These are phyloP conservation scores for Postia placenta DNA, from an alignment of 768 basidiomycete genomes.

Conservation along the genomic window DNA sequence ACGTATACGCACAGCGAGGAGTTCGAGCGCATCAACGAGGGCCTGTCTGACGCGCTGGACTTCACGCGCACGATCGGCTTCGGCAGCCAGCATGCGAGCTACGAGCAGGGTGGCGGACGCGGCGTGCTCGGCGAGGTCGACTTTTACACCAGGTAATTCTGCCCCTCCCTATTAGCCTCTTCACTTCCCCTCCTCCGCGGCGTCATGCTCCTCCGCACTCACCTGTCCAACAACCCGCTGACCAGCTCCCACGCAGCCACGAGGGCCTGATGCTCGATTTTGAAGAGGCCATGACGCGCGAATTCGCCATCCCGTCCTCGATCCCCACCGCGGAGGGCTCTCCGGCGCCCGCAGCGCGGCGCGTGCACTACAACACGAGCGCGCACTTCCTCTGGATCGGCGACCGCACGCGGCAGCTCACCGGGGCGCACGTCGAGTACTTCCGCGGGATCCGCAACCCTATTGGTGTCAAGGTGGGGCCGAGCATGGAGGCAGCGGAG, in stretches of 20 bases:
- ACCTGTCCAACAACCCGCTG: too few species aligned
- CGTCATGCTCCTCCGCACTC: not conserved
- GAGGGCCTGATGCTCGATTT: conserved; percentile 92
- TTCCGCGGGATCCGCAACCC: conserved; percentile 90
- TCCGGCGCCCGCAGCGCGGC: conserved; percentile 1
- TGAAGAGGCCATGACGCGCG: conserved; percentile 86
- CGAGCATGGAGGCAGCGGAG: conserved; percentile 76
- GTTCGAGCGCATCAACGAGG: conserved; percentile 81
- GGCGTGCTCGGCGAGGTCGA: conserved; percentile 83
- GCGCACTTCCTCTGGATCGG: conserved; percentile 98
- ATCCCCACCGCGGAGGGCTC: conserved; percentile 12
- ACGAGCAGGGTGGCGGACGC: conserved; percentile 66
- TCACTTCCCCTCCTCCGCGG: not conserved
- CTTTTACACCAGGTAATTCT: conserved; percentile 87
- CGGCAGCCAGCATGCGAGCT: conserved; percentile 38
- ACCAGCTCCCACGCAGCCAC: conserved; percentile 44
- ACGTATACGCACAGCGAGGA: conserved; percentile 54
- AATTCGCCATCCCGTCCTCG: conserved; percentile 38
- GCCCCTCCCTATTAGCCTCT: too few species aligned
- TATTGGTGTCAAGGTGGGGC: conserved; percentile 95
- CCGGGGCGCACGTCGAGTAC: conserved; percentile 94
- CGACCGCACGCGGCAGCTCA: conserved; percentile 87
- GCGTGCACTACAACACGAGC: conserved; percentile 79
- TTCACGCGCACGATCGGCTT: conserved; percentile 88
- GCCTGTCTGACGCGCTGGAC: conserved; percentile 86